Percentiles rank a stretch among this genome's conserved stretches.
These are phyloP conservation scores for Globisporangium abappressorium DNA, from an alignment of 352 stramenopile species.

Conservation along the genomic window DNA sequence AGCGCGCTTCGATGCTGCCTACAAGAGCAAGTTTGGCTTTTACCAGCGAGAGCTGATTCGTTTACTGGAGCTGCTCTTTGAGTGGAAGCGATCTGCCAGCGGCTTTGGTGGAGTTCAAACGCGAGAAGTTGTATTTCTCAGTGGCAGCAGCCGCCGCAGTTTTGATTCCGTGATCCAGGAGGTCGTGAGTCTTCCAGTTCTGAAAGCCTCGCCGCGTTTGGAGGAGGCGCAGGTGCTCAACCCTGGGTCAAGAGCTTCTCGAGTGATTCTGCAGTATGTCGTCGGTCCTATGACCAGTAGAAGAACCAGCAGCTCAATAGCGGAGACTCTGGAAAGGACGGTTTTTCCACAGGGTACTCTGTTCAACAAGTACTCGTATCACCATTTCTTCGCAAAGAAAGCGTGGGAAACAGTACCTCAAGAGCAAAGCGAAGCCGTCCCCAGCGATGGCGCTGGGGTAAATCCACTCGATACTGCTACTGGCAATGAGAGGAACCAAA, in stretches of 20 bases:
- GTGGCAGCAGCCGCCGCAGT: constrained; percentile 26
- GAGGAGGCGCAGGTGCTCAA: background rate
- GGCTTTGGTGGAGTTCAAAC: background rate
- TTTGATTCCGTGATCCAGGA: constrained; percentile 45
- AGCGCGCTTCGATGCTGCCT: constrained; percentile 28
- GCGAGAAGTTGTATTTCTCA: constrained; percentile 35
- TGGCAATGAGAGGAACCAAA: background rate
- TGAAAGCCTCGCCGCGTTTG: constrained; percentile 1
- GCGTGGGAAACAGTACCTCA: background rate
- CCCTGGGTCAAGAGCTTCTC: background rate
- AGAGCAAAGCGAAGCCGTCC: background rate
- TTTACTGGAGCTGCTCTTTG: constrained; percentile 37
- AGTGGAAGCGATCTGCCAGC: constrained; percentile 30
- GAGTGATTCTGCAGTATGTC: constrained; percentile 26
- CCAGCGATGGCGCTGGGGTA: background rate
- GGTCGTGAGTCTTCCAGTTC: background rate
- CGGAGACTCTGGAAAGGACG: background rate
- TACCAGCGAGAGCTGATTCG: constrained; percentile 34
- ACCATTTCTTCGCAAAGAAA: constrained; percentile 23
- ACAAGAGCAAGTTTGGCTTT: constrained; percentile 40
- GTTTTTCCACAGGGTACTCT: constrained; percentile 30
- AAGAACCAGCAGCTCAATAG: background rate
- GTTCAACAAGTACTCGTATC: constrained; percentile 30
- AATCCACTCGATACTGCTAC: background rate
- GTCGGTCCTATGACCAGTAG: constrained; percentile 22